phyloP scores from a whole-genome alignment of 805 yeast species.

The Torulaspora indica region DNA sequence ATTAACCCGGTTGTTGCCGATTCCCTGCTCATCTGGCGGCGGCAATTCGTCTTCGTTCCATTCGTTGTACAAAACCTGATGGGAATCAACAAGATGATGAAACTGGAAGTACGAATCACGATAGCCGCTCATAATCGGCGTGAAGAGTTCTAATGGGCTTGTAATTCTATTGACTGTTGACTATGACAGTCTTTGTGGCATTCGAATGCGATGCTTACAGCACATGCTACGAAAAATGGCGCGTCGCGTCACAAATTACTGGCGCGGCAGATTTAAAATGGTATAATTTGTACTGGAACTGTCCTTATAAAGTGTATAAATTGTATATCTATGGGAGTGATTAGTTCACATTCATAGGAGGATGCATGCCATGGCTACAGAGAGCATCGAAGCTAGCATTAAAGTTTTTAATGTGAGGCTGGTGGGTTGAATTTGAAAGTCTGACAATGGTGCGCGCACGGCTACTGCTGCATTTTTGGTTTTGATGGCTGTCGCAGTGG shows the following conservation, averaged over 20 bases:
- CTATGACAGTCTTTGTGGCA: background rate
- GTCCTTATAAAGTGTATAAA: no score
- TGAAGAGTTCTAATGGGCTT: background rate
- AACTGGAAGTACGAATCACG: conserved; percentile 32
- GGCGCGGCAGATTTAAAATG: background rate
- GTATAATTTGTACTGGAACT: no score
- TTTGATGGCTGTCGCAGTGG: conserved; percentile 13
- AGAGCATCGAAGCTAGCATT: background rate
- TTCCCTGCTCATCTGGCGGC: conserved; percentile 26
- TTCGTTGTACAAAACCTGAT: conserved; percentile 28
- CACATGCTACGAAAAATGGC: no score
- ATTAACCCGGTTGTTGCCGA: conserved; percentile 9
- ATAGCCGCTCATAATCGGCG: conserved; percentile 14
- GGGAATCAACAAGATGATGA: conserved; percentile 25
- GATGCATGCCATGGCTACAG: background rate
- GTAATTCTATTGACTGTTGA: background rate
- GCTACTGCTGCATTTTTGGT: conserved; percentile 3
- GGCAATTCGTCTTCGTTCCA: conserved; percentile 33
- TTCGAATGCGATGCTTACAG: no score
- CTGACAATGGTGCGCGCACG: conserved; percentile 1
- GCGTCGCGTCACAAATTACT: conserved; percentile 3
- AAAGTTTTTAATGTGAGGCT: background rate
- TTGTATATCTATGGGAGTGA: background rate
- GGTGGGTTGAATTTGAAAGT: background rate
- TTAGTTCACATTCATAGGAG: background rate